Evolutionary conservation across 139 green algal species (phyloP).

Genomic region (Dunaliella sp.): DNA sequence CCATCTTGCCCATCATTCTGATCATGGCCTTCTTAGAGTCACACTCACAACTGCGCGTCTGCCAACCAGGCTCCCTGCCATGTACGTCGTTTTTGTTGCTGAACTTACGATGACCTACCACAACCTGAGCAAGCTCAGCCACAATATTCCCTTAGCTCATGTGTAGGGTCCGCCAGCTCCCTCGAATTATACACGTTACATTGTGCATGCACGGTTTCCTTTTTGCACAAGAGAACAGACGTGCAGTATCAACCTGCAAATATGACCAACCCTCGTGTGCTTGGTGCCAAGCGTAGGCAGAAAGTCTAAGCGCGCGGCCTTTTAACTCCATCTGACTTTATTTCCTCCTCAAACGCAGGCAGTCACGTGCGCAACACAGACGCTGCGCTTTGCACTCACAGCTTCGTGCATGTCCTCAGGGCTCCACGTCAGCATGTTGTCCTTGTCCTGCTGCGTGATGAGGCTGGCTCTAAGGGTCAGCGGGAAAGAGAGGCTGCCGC

Average conservation of each 20-base stretch:
- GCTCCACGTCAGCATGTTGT: constrained; percentile 41
- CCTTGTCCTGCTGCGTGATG: constrained; percentile 57
- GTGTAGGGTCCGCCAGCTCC: too few species aligned
- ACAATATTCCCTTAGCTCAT: too few species aligned
- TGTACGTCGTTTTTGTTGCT: too few species aligned
- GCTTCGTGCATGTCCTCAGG: constrained; percentile 6
- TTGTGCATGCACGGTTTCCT: too few species aligned
- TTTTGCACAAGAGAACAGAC: too few species aligned
- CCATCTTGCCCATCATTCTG: too few species aligned
- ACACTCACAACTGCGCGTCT: too few species aligned
- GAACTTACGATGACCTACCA: too few species aligned
- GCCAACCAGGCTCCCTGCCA: too few species aligned
- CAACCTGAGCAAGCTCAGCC: too few species aligned
- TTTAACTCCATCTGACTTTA: background rate
- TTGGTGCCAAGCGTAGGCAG: background rate
- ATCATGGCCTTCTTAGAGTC: too few species aligned
- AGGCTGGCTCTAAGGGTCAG: constrained; percentile 55
- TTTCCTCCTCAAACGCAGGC: background rate
- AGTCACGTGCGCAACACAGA: background rate
- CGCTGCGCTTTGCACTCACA: background rate
- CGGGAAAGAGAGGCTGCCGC: constrained; percentile 34
- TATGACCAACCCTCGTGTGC: background rate
- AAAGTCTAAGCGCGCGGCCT: background rate
- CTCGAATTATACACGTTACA: too few species aligned
- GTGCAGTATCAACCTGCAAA: background rate